Conservation (phyloP, 345 rosid genomes). For the Heritiera littoralis region DNA sequence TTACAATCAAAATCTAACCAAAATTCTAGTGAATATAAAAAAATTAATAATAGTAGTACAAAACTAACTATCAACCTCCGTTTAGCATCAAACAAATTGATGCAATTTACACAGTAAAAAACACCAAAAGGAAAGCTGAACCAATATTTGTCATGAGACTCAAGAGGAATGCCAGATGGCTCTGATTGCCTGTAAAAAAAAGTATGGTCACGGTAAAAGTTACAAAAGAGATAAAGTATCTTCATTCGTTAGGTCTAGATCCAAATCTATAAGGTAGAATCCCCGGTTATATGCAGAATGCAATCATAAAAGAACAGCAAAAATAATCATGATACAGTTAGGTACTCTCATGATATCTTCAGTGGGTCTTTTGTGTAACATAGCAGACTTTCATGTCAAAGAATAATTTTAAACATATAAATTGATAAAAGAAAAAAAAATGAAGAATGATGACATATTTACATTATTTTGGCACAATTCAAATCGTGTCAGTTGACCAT, state of each 20-base stretch:
- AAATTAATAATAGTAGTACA: not conserved
- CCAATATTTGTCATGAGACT: not conserved
- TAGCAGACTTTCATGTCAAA: not conserved
- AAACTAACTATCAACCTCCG: not conserved
- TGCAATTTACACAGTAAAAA: not conserved
- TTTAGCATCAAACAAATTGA: not conserved
- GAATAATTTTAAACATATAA: not conserved
- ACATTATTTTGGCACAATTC: not conserved
- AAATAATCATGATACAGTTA: not conserved
- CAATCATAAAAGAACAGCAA: not conserved
- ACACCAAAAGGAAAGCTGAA: not conserved
- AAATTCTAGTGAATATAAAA: not conserved
- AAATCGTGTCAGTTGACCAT: not conserved
- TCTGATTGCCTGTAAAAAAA: slow-evolving; percentile 8
- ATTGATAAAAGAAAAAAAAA: not conserved
- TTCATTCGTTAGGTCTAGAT: not conserved
- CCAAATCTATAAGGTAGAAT: not conserved
- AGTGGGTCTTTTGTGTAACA: not conserved
- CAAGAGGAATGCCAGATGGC: not conserved
- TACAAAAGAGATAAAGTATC: not conserved
- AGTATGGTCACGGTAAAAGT: not conserved
- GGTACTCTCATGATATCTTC: not conserved
- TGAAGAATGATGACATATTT: not conserved
- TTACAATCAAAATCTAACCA: not conserved
- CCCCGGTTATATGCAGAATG: not conserved